Evolutionary conservation across 2,329 filamentous ascomycete species (phyloP), one percentile per base, ranked within the genome.

Genomic region (Epichloe baconii): DNA sequence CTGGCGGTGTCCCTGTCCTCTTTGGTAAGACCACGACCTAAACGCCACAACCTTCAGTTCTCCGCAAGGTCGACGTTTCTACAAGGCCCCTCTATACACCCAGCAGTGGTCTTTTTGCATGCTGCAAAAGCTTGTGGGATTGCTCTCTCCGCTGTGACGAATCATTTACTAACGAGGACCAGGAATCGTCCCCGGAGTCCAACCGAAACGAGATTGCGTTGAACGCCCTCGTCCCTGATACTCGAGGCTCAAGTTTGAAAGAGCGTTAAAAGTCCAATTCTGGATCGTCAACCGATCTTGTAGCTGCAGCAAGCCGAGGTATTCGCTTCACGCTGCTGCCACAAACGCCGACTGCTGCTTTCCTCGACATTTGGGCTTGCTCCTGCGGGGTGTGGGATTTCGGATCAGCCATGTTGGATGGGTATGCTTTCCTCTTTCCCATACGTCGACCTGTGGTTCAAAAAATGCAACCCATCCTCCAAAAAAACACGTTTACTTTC

Each of bases 371-470:
- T 40, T 53, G 53, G 55, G 56, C 48, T 58, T 59, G 59, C 55
- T 58, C 54, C 51, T 57, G 52, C 52, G 44, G 51, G 53, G 49
- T 51, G 52, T 56, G 52, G 46, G 42, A 45, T 44, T 46, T 51
- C 35, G 49, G 48, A 36, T 47, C 31, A 43, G 49, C 49, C 52
- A 53, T 53, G 52, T 46, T 66, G 68, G 62, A 70, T 70, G 66
- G 68, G 70, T 72, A 72, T 59, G 70, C 61, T 56, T 61, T 57
- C 55, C 59, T 53, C 50, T 36, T 47, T 47, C 50, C 45, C 47
- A 53, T 37, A 36, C 43, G 46, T 51, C 50, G 48, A 40, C 40
- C 48, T 36, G 45, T 43, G 38, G 14, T 17, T 35, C 47, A 35
- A 19, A n/a, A 40, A 26, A 42, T 26, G 34, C 36, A 48, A 48